Percentiles rank a stretch among this genome's conserved stretches.
These are phyloP conservation scores for Plasmodium malariae DNA, from an alignment of 169 alveolate species.

Conservation along the genomic window DNA sequence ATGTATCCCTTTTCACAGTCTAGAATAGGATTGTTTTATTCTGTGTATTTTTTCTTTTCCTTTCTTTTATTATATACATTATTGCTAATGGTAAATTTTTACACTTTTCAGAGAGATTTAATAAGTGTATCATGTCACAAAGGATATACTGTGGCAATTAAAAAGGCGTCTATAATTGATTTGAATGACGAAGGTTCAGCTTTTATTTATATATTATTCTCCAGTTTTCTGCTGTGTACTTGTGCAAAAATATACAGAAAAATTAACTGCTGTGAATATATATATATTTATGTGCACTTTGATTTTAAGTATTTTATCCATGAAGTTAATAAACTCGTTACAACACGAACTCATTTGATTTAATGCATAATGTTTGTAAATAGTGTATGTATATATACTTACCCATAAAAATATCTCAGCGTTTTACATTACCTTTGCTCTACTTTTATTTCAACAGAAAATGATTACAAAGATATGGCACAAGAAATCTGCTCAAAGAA, in stretches of 20 bases:
- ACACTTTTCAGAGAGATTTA: constrained; percentile 25
- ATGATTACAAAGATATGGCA: constrained; percentile 70
- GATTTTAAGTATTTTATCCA: neutral
- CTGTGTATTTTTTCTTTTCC: neutral
- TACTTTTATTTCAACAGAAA: constrained; percentile 26
- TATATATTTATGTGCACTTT: neutral
- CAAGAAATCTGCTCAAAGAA: constrained; percentile 49
- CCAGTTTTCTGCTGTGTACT: neutral
- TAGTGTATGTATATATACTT: neutral
- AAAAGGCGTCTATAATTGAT: constrained; percentile 65
- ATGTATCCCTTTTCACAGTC: neutral
- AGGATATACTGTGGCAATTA: constrained; percentile 51
- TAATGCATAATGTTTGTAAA: neutral
- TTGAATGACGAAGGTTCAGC: constrained; percentile 64
- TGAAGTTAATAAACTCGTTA: neutral
- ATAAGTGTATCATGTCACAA: constrained; percentile 53
- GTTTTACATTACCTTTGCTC: no score
- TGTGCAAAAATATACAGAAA: neutral
- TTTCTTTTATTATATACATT: no score
- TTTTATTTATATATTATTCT: neutral
- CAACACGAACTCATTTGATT: neutral
- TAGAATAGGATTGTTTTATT: neutral
- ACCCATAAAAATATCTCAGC: no score
- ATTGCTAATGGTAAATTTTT: no score
- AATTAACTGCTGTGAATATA: neutral